Evolutionary conservation across 2,329 filamentous ascomycete genomes (phyloP).

Genomic region (Aureobasidium sp.): DNA sequence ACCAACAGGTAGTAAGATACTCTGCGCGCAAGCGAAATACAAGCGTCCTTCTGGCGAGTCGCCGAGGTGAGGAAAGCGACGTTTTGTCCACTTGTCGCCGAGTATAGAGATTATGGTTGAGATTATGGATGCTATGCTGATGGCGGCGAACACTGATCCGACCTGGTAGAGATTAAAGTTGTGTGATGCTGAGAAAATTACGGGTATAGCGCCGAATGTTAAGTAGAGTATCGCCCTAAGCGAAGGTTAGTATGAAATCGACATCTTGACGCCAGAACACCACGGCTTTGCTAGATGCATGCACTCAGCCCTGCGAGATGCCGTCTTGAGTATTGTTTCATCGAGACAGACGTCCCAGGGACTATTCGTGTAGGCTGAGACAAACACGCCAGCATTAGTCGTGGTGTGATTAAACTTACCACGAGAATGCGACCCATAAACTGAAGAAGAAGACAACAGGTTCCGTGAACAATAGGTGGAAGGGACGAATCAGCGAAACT

Average conservation of each 20-base stretch:
- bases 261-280: no score
- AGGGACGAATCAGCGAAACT: slow-evolving; percentile 68
- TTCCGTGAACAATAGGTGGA: slow-evolving; percentile 69
- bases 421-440: slow-evolving; percentile 81
- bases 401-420: slow-evolving; percentile 25
- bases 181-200: slow-evolving; percentile 64
- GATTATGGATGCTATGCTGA: slow-evolving; percentile 58
- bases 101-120: slow-evolving; percentile 59
- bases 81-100: slow-evolving; percentile 12
- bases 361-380: no score
- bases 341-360: no score
- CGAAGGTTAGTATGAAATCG: no score
- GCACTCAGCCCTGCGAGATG: no score
- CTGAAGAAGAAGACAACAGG: slow-evolving; percentile 80
- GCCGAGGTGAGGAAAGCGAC: slow-evolving; percentile 28
- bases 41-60: slow-evolving; percentile 64
- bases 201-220: slow-evolving; percentile 70
- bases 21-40: slow-evolving; percentile 74
- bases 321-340: no score
- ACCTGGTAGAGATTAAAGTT: slow-evolving; percentile 58
- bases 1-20: slow-evolving; percentile 66
- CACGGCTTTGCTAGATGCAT: no score
- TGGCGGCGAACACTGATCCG: slow-evolving; percentile 64
- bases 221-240: slow-evolving; percentile 69
- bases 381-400: no score